Evolutionary conservation across 805 yeast genomes (phyloP), one percentile per base, ranked within the genome.

Genomic region (Wickerhamiella alocasiicola): DNA sequence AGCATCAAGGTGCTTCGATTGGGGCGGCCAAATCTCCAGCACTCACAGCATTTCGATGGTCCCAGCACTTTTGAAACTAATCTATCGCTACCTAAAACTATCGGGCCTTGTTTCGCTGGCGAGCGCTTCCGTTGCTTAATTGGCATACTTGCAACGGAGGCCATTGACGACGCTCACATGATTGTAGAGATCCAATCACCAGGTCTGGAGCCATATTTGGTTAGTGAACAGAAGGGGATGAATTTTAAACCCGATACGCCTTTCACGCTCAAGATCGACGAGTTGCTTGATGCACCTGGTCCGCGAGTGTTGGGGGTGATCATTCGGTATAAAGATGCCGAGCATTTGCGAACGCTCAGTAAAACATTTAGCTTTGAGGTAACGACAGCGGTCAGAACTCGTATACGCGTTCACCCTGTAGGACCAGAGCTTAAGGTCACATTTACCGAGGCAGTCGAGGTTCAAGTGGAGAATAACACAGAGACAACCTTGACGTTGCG

Each of bases 381-480:
- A 1, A 29, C 42, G n/a, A 55, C 52, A n/a, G 60, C 61, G 5
- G 43, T 60, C 25, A 31, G 43, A 13, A 56, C 59, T 30, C 52
- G 56, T 28, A 50, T 59, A 19, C 53, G 52, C 39, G 31, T 55
- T 17, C 21, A 18, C 5, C 23, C 17, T 18, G 12, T n/a, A 15
- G 16, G 27, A 5, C 23, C 34, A 53, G 20, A 17, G 18, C 39
- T 48, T 9, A 6, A 42, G 13, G 43, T 38, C 15, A 9, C 39
- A 23, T 16, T 28, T 27, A 38, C 42, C 30, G 41, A 44, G 28
- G 46, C 49, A 4, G 40, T 60, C 6, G 62, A 60, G 46, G 53
- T 61, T 6, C 62, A 59, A 37, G 49, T 60, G 3, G 63, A 60
- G 42, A 60, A 60, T 43, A 33, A 52, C 15, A 46, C 60, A 15